phyloP scores from a whole-genome alignment of 352 stramenopile genomes.

The Pythium sukuiense region DNA sequence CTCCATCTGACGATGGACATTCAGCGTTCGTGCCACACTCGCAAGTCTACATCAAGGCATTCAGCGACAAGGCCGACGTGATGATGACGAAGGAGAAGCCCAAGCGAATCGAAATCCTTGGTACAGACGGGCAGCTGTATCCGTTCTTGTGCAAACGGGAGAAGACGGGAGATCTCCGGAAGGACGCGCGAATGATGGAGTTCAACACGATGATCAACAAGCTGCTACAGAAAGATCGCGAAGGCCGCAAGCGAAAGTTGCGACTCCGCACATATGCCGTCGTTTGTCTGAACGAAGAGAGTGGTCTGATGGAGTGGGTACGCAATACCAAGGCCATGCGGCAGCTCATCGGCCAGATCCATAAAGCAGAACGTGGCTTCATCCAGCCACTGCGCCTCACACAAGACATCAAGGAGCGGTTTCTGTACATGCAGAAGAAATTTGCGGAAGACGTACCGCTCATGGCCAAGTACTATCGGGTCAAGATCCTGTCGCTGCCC shows the following conservation, averaged over 20 bases:
- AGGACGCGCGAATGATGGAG: constrained; percentile 99
- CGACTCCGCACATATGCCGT: constrained; percentile 98
- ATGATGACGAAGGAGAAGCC: constrained; percentile 99
- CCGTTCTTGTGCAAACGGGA: constrained; percentile 97
- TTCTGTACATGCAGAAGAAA: constrained; percentile 90
- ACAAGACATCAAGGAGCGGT: constrained; percentile 80
- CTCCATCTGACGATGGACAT: constrained; percentile 51
- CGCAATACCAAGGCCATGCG: constrained; percentile 94
- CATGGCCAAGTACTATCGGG: constrained; percentile 68
- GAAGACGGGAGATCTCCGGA: constrained; percentile 98
- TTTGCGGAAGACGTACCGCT: constrained; percentile 78
- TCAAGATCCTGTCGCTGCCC: constrained; percentile 58
- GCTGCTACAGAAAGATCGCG: constrained; percentile 92
- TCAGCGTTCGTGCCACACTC: constrained; percentile 60
- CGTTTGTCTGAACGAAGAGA: constrained; percentile 99
- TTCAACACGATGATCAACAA: constrained; percentile 99
- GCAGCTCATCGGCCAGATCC: constrained; percentile 83
- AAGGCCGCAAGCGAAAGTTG: constrained; percentile 90
- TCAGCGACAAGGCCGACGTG: constrained; percentile 92
- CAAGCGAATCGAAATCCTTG: constrained; percentile 95
- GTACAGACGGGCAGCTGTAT: constrained; percentile 73
- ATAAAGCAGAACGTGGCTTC: constrained; percentile 85
- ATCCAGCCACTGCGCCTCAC: constrained; percentile 79
- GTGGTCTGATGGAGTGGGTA: constrained; percentile 99
- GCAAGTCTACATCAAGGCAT: constrained; percentile 86